Conservation (phyloP, 768 basidiomycete species). For the Fibroporia radiculosa region DNA sequence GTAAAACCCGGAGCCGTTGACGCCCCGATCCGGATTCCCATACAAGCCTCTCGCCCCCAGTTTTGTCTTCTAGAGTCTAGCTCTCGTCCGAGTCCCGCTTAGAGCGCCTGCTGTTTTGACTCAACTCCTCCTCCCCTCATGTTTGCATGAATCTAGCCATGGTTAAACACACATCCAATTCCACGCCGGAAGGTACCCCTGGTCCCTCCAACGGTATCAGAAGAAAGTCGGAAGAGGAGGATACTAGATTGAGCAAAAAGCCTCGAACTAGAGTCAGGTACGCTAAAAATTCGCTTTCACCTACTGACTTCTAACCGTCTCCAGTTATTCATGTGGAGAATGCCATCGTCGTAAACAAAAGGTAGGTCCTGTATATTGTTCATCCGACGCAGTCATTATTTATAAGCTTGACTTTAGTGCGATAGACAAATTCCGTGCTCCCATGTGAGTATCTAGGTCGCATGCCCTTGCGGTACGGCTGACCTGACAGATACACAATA, state of each 20-base stretch:
- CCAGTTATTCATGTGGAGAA: slow-evolving; percentile 79
- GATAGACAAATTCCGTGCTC: slow-evolving; percentile 81
- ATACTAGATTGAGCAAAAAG: slow-evolving; percentile 48
- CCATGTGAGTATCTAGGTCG: slow-evolving; percentile 43
- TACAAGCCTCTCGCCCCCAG: not conserved
- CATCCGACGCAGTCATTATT: slow-evolving; percentile 8
- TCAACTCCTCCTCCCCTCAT: not conserved
- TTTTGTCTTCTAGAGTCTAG: not conserved
- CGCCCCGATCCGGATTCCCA: too few species aligned
- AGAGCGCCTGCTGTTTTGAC: slow-evolving; percentile 1
- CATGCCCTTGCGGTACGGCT: slow-evolving; percentile 8
- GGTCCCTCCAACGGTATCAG: slow-evolving; percentile 40
- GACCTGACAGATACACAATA: slow-evolving; percentile 20
- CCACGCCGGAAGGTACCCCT: slow-evolving; percentile 13
- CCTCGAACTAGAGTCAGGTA: slow-evolving; percentile 70
- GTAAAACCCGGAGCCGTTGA: not conserved
- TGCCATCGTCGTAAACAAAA: slow-evolving; percentile 88
- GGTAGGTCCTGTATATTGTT: slow-evolving; percentile 28
- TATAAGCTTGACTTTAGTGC: slow-evolving; percentile 40
- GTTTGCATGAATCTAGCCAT: not conserved
- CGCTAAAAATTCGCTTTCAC: slow-evolving; percentile 10
- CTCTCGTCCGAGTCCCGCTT: not conserved
- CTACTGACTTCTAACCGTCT: not conserved
- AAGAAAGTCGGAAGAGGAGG: slow-evolving; percentile 61
- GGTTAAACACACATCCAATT: slow-evolving; percentile 1